Evolutionary conservation across 2,329 filamentous ascomycete genomes (phyloP).

Genomic region (Pseudopyrenochaeta lycopersici): DNA sequence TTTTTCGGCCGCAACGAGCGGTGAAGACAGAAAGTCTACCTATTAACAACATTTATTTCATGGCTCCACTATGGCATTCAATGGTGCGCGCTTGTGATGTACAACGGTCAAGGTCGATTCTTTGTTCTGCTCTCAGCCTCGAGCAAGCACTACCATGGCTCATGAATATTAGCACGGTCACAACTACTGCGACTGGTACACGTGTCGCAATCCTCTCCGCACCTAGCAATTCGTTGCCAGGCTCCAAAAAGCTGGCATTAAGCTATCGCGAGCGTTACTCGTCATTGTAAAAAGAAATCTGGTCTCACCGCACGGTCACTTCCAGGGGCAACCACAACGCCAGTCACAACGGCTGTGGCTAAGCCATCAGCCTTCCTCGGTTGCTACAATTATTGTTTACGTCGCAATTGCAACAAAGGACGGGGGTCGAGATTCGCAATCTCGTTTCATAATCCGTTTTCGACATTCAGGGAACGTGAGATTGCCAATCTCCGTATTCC

Average conservation of each 20-base stretch:
- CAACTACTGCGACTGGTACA: not conserved
- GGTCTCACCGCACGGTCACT: constrained; percentile 1
- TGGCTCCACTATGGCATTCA: not conserved
- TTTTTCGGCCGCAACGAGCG: constrained; percentile 2
- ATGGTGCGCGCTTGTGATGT: not conserved
- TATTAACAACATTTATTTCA: not conserved
- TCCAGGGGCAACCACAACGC: not conserved
- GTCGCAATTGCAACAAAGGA: constrained; percentile 8
- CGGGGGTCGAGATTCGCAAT: constrained; percentile 19
- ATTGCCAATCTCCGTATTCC: constrained; percentile 21
- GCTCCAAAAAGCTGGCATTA: not conserved
- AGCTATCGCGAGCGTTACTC: constrained; percentile 7
- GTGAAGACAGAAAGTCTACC: not conserved
- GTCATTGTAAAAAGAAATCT: constrained; percentile 9
- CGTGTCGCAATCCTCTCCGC: not conserved
- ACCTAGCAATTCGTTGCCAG: constrained; percentile 6
- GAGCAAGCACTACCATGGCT: constrained; percentile 3
- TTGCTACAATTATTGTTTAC: constrained; percentile 9
- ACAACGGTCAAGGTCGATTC: not conserved
- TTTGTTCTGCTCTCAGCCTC: constrained; percentile 2
- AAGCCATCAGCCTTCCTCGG: not conserved
- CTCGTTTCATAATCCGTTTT: constrained; percentile 19
- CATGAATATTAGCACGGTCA: constrained; percentile 12
- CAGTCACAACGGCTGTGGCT: not conserved
- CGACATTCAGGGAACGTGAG: constrained; percentile 8